A percentile compares a stretch with the other conserved stretches of the same genome.
phyloP scores from a whole-genome alignment of 768 basidiomycete species.

The Phanerodontia chrysosporium region DNA sequence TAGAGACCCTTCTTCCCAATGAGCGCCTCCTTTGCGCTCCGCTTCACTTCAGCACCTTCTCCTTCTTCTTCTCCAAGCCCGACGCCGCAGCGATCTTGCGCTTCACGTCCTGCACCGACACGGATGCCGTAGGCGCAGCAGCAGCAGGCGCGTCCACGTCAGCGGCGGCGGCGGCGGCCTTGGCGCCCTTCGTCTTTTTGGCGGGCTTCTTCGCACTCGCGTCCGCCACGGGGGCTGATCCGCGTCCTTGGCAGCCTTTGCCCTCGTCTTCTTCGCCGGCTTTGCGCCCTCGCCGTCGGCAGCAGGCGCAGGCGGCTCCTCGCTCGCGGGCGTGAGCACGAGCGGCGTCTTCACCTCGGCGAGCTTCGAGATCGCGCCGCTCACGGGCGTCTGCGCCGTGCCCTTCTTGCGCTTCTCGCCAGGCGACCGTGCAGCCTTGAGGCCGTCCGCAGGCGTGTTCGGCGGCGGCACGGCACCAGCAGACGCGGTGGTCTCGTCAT shows the following conservation, averaged over 20 bases:
- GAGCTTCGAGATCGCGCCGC: background rate
- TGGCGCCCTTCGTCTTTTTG: slow-evolving; percentile 17
- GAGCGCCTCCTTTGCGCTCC: slow-evolving; percentile 49
- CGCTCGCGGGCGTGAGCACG: no score
- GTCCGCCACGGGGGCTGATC: no score
- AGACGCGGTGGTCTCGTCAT: slow-evolving; percentile 11
- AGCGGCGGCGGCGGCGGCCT: background rate
- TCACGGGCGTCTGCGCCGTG: background rate
- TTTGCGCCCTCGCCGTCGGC: background rate
- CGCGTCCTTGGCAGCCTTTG: background rate
- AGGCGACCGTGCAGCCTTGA: slow-evolving; percentile 10
- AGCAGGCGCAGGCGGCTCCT: background rate
- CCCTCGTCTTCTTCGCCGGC: slow-evolving; percentile 3
- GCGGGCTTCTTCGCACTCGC: slow-evolving; percentile 9
- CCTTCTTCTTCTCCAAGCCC: slow-evolving; percentile 55
- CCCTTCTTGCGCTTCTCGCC: slow-evolving; percentile 3
- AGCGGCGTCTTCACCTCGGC: no score
- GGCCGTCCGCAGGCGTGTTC: slow-evolving; percentile 22
- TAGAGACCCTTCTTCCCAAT: slow-evolving; percentile 46
- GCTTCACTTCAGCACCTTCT: slow-evolving; percentile 32
- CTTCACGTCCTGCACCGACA: slow-evolving; percentile 31
- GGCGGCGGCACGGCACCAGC: slow-evolving; percentile 15
- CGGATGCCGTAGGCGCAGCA: slow-evolving; percentile 3
- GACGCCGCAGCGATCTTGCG: slow-evolving; percentile 41
- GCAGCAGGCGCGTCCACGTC: slow-evolving; percentile 1